These are phyloP conservation scores for Cryphonectria parasitica DNA, from an alignment of 2,329 filamentous ascomycete genomes.

Conservation along the genomic window DNA sequence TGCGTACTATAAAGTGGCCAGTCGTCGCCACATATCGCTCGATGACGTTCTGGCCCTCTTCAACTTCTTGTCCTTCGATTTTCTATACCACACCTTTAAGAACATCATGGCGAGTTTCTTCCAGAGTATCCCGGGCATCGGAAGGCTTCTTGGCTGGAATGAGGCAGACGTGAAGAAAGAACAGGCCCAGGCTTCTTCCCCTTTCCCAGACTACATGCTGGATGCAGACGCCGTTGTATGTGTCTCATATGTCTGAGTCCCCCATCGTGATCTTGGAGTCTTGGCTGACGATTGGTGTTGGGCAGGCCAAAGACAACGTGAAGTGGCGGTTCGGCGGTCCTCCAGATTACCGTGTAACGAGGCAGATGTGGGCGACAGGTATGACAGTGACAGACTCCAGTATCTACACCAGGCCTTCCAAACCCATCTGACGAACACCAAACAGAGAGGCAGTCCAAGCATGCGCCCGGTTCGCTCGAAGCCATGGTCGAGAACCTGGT, in stretches of 20 bases:
- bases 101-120: slow-evolving; percentile 19
- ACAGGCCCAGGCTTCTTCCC: slow-evolving; percentile 3
- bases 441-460: slow-evolving; percentile 60
- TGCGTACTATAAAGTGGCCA: slow-evolving; percentile 8
- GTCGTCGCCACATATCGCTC: neutral
- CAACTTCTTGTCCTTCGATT: neutral
- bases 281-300: slow-evolving; percentile 11
- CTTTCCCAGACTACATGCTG: slow-evolving; percentile 59
- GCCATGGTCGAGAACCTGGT: slow-evolving; percentile 70
- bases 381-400: slow-evolving; percentile 39
- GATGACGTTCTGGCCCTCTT: slow-evolving; percentile 1
- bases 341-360: slow-evolving; percentile 68
- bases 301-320: slow-evolving; percentile 49
- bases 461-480: slow-evolving; percentile 59
- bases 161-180: neutral
- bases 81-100: neutral
- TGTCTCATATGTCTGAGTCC: neutral
- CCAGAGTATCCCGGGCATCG: slow-evolving; percentile 15
- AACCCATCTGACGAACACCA: slow-evolving; percentile 9
- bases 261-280: neutral
- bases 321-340: slow-evolving; percentile 63
- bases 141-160: slow-evolving; percentile 13
- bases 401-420: slow-evolving; percentile 5
- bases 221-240: slow-evolving; percentile 60
- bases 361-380: slow-evolving; percentile 63